Base-by-base conservation (phyloP, 1,284 basidiomycete species). In the Quambalaria eucalypti region DNA sequence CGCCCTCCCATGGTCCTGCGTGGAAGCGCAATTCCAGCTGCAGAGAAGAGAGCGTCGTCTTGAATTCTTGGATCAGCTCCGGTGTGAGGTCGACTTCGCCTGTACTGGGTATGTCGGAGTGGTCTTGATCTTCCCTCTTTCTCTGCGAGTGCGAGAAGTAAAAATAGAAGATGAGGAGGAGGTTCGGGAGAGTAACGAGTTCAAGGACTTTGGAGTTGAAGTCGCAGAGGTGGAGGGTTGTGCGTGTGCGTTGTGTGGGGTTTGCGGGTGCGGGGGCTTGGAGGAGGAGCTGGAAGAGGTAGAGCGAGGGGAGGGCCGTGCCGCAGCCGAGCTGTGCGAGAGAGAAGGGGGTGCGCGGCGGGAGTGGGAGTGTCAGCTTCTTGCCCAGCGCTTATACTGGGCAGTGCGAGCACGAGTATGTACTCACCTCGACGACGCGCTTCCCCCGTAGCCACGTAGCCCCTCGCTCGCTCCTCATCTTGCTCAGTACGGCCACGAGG, bases 221-320 rank as follows among this genome's bases (percentile, higher is more conserved):
- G 76, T 98, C 93, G 79, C 96, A 91, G 2, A 97, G 77, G 66
- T 90, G 86, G n/a, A 96, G 69, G 3, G 81, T 77, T 0, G 84
- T 85, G 44, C 44, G 46, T n/a, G 28, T n/a, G 2, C 53, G 31
- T 12, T 49, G 25, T 40, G 46, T 28, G 14, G 4, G 12, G 3
- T 36, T 39, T 28, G 61, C 51, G 19, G 48, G 21, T 7, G 54
- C 44, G 12, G 36, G 12, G 1, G 29, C 38, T 2, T 65, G 51
- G 2, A 93, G 82, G 4, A 92, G 69, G 29, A 80, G 77, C 8
- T 81, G 79, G 0, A 95, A 78, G 48, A 92, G 76, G 65, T 84
- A 88, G 5, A 89, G 78, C 0, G 86, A 84, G 0, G 93, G 92
- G 0, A 95, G 76, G 0, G 87, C 87, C 0, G 93, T 96, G 5